phyloP scores from a whole-genome alignment of 305 asterid species.

The Rubia balearica region DNA sequence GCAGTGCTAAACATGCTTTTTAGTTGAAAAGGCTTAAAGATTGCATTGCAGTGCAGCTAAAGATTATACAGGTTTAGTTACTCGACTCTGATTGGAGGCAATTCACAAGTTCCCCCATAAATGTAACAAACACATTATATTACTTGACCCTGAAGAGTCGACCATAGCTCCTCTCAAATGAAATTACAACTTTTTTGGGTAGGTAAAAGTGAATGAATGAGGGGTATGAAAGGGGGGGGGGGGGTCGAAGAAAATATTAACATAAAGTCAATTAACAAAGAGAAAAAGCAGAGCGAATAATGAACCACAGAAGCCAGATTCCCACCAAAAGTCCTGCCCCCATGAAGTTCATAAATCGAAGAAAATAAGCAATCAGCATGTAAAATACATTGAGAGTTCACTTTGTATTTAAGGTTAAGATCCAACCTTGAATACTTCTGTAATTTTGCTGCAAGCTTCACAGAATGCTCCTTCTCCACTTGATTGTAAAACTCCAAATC shows the following conservation, averaged over 20 bases:
- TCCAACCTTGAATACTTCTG: conserved; percentile 66
- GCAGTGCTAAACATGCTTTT: neutral
- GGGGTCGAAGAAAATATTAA: neutral
- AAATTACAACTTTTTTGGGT: neutral
- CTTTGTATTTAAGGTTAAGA: neutral
- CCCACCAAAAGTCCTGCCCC: neutral
- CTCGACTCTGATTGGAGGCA: too few species aligned
- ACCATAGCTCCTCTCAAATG: neutral
- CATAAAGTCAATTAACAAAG: neutral
- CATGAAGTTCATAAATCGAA: neutral
- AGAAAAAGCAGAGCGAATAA: neutral
- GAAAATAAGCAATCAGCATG: neutral
- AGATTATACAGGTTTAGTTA: neutral
- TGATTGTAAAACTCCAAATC: conserved; percentile 62
- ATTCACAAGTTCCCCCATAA: neutral
- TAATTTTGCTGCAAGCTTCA: conserved; percentile 64
- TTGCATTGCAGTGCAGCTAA: neutral
- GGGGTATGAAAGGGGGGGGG: neutral
- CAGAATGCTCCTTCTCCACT: conserved; percentile 57
- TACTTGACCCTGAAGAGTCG: neutral
- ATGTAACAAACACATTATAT: neutral
- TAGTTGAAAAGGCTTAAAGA: neutral
- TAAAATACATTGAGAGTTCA: neutral
- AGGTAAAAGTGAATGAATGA: neutral
- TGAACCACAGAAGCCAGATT: neutral